Evolutionary conservation across 2,329 filamentous ascomycete species (phyloP).

Genomic region (Pleochaeta shiraiana): DNA sequence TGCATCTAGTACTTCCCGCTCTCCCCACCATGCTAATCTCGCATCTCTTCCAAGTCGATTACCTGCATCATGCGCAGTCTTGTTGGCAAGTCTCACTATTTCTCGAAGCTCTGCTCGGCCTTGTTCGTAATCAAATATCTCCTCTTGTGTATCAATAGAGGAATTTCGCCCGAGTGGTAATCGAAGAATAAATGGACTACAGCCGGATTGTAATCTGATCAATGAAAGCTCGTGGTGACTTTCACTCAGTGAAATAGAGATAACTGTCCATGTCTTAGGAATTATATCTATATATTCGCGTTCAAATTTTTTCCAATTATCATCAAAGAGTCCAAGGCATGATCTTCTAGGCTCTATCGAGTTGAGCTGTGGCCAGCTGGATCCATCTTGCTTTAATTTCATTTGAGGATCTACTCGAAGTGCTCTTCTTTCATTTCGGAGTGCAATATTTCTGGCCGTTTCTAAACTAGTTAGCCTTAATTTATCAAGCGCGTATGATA

Average conservation of each 20-base stretch:
- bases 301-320: conserved; percentile 42
- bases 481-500: neutral
- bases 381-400: conserved; percentile 13
- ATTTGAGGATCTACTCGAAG: conserved; percentile 18
- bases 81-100: conserved; percentile 63
- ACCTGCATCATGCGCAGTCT: conserved; percentile 53
- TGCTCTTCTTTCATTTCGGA: conserved; percentile 39
- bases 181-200: conserved; percentile 66
- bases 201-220: conserved; percentile 56
- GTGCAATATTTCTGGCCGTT: conserved; percentile 45
- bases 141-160: conserved; percentile 56
- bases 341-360: conserved; percentile 20
- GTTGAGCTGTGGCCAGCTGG: conserved; percentile 25
- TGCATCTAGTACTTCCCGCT: conserved; percentile 57
- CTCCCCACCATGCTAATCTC: conserved; percentile 74
- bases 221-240: conserved; percentile 68
- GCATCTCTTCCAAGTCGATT: conserved; percentile 54
- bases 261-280: conserved; percentile 59
- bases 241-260: conserved; percentile 71
- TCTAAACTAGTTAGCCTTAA: conserved; percentile 23
- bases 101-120: conserved; percentile 62
- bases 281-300: conserved; percentile 69
- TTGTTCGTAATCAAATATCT: conserved; percentile 65
- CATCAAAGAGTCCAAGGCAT: conserved; percentile 26
- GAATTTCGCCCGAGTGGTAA: conserved; percentile 68